phyloP scores from a whole-genome alignment of 2,329 filamentous ascomycete genomes.

The Alternaria metachromatica region DNA sequence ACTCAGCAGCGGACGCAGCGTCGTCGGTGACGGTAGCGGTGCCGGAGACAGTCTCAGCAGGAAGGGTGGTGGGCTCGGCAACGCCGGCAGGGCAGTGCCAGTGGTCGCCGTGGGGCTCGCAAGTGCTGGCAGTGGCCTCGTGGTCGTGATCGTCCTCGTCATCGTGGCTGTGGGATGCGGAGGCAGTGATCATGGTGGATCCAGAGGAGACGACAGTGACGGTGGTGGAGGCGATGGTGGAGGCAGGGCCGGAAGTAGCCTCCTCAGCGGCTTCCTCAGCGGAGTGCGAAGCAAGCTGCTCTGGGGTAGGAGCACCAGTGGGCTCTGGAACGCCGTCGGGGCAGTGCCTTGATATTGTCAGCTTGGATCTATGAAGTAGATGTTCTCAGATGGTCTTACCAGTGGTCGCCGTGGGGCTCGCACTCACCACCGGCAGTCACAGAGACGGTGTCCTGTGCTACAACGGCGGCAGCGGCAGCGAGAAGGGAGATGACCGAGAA shows the following conservation, averaged over 20 bases:
- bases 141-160: slow-evolving; percentile 32
- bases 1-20: slow-evolving; percentile 2
- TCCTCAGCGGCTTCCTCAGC: slow-evolving; percentile 5
- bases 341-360: slow-evolving; percentile 11
- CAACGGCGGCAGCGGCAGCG: slow-evolving; percentile 17
- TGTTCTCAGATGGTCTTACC: slow-evolving; percentile 17
- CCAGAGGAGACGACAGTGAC: slow-evolving; percentile 4
- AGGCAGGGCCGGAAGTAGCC: background rate
- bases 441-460: slow-evolving; percentile 25
- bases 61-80: slow-evolving; percentile 29
- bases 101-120: slow-evolving; percentile 36
- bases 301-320: slow-evolving; percentile 8
- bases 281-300: slow-evolving; percentile 8
- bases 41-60: slow-evolving; percentile 5
- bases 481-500: slow-evolving; percentile 22
- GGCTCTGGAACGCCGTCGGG: slow-evolving; percentile 15
- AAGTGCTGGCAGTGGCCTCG: slow-evolving; percentile 33
- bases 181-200: background rate
- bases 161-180: slow-evolving; percentile 13
- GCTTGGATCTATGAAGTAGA: background rate
- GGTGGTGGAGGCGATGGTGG: background rate
- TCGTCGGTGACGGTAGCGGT: slow-evolving; percentile 11
- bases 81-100: slow-evolving; percentile 39
- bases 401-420: slow-evolving; percentile 35
- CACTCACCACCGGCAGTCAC: slow-evolving; percentile 11